Conservation (phyloP, 441 rosid genomes). For the Adansonia rubrostipa region DNA sequence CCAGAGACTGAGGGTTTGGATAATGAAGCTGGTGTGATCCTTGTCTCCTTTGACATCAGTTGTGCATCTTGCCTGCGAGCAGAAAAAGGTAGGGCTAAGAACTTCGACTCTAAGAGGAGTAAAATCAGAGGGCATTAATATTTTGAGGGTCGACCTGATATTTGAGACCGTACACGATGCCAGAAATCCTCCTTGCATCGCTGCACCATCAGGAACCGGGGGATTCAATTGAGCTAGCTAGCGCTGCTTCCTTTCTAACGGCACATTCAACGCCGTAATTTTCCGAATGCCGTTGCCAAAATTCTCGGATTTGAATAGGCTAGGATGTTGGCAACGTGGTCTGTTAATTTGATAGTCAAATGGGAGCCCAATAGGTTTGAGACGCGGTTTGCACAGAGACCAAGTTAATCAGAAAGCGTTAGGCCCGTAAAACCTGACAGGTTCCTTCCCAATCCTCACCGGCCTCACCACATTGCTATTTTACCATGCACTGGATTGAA, state of each 20-base stretch:
- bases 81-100: constrained; percentile 13
- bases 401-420: not conserved
- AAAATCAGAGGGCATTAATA: not conserved
- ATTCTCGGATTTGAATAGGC: not conserved
- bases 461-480: too few species aligned
- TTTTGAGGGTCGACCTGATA: constrained; percentile 57
- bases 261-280: not conserved
- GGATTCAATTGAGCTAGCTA: not conserved
- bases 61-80: constrained; percentile 79
- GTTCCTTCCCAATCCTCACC: not conserved
- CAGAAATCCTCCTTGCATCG: constrained; percentile 87
- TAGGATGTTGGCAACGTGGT: not conserved
- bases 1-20: constrained; percentile 81
- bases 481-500: not conserved
- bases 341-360: not conserved
- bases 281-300: not conserved
- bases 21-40: constrained; percentile 89
- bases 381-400: too few species aligned
- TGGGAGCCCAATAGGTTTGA: not conserved
- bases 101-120: too few species aligned
- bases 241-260: not conserved
- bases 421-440: not conserved
- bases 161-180: constrained; percentile 87
- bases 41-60: constrained; percentile 90
- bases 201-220: constrained; percentile 24